Percentiles rank a stretch among this genome's conserved stretches.
phyloP scores from a whole-genome alignment of 129 eudicot genomes.

The Chrysanthemum lavandulifolium region DNA sequence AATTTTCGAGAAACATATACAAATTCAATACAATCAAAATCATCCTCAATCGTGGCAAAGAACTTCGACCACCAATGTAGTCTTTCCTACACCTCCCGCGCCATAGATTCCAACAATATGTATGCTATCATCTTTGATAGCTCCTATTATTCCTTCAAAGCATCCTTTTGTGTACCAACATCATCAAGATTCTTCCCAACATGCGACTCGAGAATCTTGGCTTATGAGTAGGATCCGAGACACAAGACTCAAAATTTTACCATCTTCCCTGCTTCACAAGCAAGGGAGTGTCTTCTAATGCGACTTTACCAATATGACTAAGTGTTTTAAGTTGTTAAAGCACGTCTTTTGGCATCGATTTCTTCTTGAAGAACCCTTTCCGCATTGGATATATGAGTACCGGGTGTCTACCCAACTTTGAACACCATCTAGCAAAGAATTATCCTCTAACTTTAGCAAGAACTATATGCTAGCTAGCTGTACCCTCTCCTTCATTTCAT shows the following conservation, averaged over 20 bases:
- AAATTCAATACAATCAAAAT: not conserved
- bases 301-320: not conserved
- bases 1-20: too few species aligned
- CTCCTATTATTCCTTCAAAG: not conserved
- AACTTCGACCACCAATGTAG: not conserved
- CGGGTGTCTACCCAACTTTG: not conserved
- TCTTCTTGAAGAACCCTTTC: not conserved
- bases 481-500: not conserved
- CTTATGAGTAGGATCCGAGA: not conserved
- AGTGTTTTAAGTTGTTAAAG: not conserved
- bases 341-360: slow-evolving; percentile 1
- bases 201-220: not conserved
- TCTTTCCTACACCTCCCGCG: slow-evolving; percentile 18
- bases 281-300: not conserved
- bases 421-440: not conserved
- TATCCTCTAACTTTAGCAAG: not conserved
- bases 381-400: not conserved
- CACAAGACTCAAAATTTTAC: not conserved
- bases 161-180: slow-evolving; percentile 6
- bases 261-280: not conserved
- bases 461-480: not conserved
- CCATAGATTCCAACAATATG: slow-evolving; percentile 28
- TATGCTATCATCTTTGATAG: not conserved
- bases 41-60: not conserved
- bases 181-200: not conserved